Conservation (phyloP, 2,329 filamentous ascomycete species). For the Akanthomyces muscarius region DNA sequence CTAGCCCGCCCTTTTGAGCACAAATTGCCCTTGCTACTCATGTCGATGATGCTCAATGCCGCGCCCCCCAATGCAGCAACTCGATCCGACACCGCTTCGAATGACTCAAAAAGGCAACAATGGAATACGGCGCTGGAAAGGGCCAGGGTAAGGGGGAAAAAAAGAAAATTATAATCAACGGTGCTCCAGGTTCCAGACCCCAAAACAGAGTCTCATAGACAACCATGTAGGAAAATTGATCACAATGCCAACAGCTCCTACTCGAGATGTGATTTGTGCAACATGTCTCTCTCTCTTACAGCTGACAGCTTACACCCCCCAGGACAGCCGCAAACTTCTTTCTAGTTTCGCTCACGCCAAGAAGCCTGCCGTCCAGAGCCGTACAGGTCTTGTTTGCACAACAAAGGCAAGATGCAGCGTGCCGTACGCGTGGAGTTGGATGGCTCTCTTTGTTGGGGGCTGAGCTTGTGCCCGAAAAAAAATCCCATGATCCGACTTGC, state of each 20-base stretch:
- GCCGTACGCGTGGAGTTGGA: background rate
- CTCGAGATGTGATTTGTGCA: background rate
- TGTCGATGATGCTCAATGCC: background rate
- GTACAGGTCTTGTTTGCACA: no score
- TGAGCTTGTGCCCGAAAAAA: background rate
- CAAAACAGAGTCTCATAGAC: no score
- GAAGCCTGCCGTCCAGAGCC: no score
- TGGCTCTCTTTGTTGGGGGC: background rate
- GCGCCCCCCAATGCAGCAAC: conserved; percentile 3
- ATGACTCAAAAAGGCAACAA: background rate
- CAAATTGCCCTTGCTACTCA: background rate
- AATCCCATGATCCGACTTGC: conserved; percentile 3
- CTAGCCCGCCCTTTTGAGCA: no score
- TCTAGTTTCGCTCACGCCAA: no score
- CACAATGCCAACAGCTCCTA: background rate
- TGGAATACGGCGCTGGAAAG: background rate
- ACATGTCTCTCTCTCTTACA: background rate
- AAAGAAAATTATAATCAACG: background rate
- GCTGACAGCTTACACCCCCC: background rate
- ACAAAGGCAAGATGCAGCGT: background rate
- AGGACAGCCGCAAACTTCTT: no score
- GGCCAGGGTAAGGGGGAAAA: no score
- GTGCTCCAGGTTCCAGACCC: no score
- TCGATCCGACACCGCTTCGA: conserved; percentile 7
- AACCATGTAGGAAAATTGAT: background rate